Conservation (phyloP, 116 monocot species). For the Phalaenopsis hybrid region DNA sequence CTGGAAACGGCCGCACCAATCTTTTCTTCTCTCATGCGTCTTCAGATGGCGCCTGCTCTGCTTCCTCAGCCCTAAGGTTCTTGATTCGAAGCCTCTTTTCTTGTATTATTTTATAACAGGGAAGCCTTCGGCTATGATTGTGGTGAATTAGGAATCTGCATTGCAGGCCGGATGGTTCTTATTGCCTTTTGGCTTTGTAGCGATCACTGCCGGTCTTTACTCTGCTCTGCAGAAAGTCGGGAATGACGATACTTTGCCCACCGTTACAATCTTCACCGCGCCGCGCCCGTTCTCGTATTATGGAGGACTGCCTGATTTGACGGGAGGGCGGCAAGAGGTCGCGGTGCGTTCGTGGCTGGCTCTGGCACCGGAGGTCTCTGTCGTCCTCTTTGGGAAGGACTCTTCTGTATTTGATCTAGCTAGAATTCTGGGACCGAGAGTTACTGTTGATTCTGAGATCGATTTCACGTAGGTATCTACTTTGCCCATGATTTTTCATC, state of each 20-base stretch:
- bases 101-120: background rate
- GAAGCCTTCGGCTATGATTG: background rate
- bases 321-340: constrained; percentile 43
- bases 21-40: background rate
- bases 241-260: constrained; percentile 4
- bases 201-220: constrained; percentile 2
- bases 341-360: constrained; percentile 85
- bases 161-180: background rate
- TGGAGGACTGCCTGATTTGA: constrained; percentile 15
- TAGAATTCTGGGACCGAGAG: constrained; percentile 39
- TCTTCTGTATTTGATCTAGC: constrained; percentile 46
- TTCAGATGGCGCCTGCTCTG: background rate
- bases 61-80: background rate
- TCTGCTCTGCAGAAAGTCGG: background rate
- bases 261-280: constrained; percentile 44
- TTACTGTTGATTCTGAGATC: constrained; percentile 53
- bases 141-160: background rate
- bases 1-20: background rate
- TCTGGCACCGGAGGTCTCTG: constrained; percentile 36
- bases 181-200: background rate
- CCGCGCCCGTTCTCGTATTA: constrained; percentile 17
- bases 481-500: background rate
- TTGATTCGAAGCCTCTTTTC: background rate
- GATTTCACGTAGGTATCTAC: constrained; percentile 64
- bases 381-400: constrained; percentile 67